Percentiles rank a stretch among this genome's conserved stretches.
phyloP scores from a whole-genome alignment of 495 filamentous ascomycete species.

The Podospora pseudocomata region DNA sequence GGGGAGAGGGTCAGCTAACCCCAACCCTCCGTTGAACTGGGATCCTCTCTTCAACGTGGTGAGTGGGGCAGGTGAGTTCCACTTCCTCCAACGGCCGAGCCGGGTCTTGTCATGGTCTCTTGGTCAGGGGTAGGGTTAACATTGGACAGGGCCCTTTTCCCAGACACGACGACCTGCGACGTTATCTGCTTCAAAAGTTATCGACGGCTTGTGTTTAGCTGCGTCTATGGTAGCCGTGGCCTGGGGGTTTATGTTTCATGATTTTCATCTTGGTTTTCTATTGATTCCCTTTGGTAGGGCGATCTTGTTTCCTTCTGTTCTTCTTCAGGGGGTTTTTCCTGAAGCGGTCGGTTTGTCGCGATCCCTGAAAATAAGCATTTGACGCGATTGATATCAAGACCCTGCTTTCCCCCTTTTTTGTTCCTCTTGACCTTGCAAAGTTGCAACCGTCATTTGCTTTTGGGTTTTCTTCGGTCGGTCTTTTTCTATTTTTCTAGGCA shows the following conservation, averaged over 20 bases:
- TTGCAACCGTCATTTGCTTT: neutral
- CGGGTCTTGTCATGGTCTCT: neutral
- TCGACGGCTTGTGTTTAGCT: neutral
- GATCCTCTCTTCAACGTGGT: neutral
- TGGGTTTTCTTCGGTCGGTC: neutral
- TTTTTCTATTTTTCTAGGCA: neutral
- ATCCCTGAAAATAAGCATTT: neutral
- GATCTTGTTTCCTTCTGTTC: neutral
- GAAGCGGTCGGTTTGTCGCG: neutral
- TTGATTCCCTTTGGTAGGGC: neutral
- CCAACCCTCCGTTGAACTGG: neutral
- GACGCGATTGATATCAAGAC: neutral
- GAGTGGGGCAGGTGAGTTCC: neutral
- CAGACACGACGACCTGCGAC: neutral
- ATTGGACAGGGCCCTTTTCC: neutral
- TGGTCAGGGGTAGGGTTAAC: neutral
- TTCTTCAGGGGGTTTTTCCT: neutral
- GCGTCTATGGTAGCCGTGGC: neutral
- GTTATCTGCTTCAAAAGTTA: neutral
- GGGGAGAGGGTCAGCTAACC: neutral
- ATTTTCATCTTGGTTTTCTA: neutral
- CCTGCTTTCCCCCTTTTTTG: neutral
- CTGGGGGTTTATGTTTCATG: neutral
- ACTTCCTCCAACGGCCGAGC: neutral
- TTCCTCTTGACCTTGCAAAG: neutral